Percentiles rank a stretch among this genome's conserved stretches.
These are phyloP conservation scores for Trematosphaeria pertusa DNA, from an alignment of 2,329 filamentous ascomycete species.

Conservation along the genomic window DNA sequence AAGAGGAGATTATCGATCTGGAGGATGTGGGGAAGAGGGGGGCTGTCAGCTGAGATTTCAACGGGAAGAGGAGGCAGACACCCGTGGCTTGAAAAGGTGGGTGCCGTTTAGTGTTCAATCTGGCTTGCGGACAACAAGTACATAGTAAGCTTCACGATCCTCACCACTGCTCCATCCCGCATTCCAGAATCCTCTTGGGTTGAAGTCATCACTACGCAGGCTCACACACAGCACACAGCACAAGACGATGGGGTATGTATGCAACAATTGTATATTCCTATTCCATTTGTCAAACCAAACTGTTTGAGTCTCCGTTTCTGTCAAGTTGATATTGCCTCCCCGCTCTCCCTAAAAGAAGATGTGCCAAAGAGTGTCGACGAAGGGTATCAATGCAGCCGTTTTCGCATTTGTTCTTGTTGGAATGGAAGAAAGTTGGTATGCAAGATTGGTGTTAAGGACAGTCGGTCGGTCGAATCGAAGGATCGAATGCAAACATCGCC, in stretches of 20 bases:
- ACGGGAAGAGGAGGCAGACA: not conserved
- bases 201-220: too few species aligned
- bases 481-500: not conserved
- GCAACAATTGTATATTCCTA: constrained; percentile 5
- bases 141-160: constrained; percentile 10
- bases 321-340: not conserved
- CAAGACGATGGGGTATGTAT: not conserved
- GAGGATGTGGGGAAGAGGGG: constrained; percentile 43
- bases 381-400: constrained; percentile 2
- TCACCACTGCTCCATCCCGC: too few species aligned
- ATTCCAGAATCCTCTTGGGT: too few species aligned
- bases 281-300: constrained; percentile 1
- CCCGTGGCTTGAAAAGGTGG: not conserved
- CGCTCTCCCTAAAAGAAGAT: not conserved
- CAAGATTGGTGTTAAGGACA: constrained; percentile 13
- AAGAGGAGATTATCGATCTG: constrained; percentile 48
- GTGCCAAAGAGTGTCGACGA: constrained; percentile 15
- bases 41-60: constrained; percentile 28
- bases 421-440: not conserved
- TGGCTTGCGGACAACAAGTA: too few species aligned
- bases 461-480: constrained; percentile 11
- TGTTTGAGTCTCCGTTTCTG: constrained; percentile 1
- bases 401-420: not conserved
- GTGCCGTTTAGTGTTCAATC: too few species aligned
- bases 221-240: too few species aligned